Percentiles rank a stretch among this genome's conserved stretches.
Conservation (phyloP, 2,329 filamentous ascomycete genomes). For the Juglanconis oblonga region DNA sequence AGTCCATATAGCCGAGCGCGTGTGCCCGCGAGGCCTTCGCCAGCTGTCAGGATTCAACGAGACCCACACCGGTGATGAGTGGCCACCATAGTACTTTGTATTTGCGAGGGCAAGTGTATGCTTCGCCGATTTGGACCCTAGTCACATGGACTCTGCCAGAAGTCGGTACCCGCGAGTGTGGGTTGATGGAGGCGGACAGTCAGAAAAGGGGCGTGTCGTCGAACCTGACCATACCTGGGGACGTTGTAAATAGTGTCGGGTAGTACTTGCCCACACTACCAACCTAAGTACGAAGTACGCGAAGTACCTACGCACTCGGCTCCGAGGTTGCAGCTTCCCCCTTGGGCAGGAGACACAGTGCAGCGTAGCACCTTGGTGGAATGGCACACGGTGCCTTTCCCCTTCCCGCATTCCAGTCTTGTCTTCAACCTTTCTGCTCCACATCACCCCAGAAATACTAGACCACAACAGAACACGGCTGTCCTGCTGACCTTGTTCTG, state of each 20-base stretch:
- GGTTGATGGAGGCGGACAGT: neutral
- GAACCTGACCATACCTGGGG: neutral
- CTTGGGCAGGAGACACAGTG: constrained; percentile 1
- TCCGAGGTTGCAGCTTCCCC: neutral
- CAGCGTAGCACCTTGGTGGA: no score
- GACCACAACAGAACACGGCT: neutral
- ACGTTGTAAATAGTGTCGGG: no score
- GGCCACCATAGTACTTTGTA: no score
- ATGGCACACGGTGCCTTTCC: no score
- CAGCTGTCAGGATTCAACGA: no score
- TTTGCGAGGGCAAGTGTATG: neutral
- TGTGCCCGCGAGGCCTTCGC: no score
- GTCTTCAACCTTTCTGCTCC: neutral
- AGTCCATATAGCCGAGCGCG: no score
- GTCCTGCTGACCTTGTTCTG: constrained; percentile 8
- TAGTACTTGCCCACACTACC: neutral
- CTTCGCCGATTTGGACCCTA: neutral
- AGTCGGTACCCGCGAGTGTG: constrained; percentile 5
- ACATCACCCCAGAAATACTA: neutral
- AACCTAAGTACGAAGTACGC: neutral
- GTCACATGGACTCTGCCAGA: constrained; percentile 2
- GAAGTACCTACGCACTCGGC: no score
- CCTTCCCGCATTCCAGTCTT: neutral
- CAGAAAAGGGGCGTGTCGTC: neutral
- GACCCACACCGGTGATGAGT: no score